A percentile compares a stretch with the other conserved stretches of the same genome.
Conservation (phyloP, 139 green algal species). For the Chlorella sp. region DNA sequence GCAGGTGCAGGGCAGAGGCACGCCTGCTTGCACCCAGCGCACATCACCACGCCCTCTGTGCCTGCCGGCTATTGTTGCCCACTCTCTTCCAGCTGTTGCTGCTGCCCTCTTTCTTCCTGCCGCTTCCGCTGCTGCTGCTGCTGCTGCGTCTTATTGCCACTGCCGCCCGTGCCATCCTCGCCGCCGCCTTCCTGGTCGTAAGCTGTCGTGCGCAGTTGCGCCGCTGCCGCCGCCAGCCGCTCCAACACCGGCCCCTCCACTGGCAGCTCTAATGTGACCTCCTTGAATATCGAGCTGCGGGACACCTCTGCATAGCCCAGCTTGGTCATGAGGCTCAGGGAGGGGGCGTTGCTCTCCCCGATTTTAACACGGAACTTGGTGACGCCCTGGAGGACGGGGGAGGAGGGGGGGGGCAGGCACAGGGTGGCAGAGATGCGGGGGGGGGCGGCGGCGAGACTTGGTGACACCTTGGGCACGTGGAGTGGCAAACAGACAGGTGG, state of each 20-base stretch:
- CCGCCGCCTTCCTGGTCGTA: not conserved
- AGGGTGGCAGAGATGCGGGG: too few relatives aligned
- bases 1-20: too few relatives aligned
- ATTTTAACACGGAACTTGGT: slow-evolving; percentile 77
- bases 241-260: not conserved
- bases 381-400: slow-evolving; percentile 43
- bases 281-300: slow-evolving; percentile 67
- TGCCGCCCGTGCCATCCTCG: not conserved
- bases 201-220: not conserved
- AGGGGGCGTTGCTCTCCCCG: slow-evolving; percentile 68
- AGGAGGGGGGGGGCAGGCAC: not conserved
- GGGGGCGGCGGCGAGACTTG: not conserved
- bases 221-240: not conserved
- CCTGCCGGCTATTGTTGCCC: not conserved
- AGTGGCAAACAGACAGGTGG: not conserved
- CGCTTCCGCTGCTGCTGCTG: not conserved
- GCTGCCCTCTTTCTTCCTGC: not conserved
- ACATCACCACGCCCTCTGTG: too few relatives aligned
- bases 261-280: slow-evolving; percentile 61
- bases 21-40: not conserved
- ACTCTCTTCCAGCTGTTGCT: not conserved
- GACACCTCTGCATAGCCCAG: slow-evolving; percentile 70
- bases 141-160: not conserved
- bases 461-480: not conserved
- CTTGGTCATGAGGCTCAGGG: slow-evolving; percentile 68